Percentiles rank a stretch among this genome's conserved stretches.
Evolutionary conservation across 768 basidiomycete species (phyloP).

Genomic region (Obba rivulosa): DNA sequence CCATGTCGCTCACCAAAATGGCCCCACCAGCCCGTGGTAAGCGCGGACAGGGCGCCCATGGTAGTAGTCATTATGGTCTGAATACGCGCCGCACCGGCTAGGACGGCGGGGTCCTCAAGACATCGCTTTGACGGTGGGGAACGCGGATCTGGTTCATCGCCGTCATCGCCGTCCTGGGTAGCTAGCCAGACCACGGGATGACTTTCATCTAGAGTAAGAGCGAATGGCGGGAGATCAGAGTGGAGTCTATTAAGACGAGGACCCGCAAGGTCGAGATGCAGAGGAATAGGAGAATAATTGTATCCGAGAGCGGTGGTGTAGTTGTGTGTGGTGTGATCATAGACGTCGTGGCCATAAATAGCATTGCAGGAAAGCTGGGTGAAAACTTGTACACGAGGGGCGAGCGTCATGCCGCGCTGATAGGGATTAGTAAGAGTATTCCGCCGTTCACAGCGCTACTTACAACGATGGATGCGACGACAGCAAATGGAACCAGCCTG

Average conservation of each 20-base stretch:
- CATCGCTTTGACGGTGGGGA: slow-evolving; percentile 33
- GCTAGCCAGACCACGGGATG: not conserved
- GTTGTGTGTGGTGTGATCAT: slow-evolving; percentile 30
- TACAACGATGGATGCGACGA: slow-evolving; percentile 64
- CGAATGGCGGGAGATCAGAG: slow-evolving; percentile 6
- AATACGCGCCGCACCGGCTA: slow-evolving; percentile 65
- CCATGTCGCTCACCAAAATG: slow-evolving; percentile 72
- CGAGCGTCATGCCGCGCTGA: slow-evolving; percentile 76
- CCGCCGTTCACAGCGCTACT: slow-evolving; percentile 17
- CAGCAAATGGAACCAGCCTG: slow-evolving; percentile 71
- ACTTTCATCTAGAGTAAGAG: not conserved
- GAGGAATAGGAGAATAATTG: not conserved
- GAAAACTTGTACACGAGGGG: slow-evolving; percentile 76
- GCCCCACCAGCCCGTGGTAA: slow-evolving; percentile 88
- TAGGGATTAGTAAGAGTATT: slow-evolving; percentile 3
- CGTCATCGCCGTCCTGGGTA: slow-evolving; percentile 14
- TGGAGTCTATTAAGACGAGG: slow-evolving; percentile 10
- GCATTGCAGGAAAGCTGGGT: slow-evolving; percentile 69
- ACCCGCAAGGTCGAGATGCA: slow-evolving; percentile 7
- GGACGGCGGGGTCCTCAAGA: slow-evolving; percentile 48
- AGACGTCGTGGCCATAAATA: slow-evolving; percentile 36
- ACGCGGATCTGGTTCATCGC: slow-evolving; percentile 34
- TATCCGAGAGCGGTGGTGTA: slow-evolving; percentile 3
- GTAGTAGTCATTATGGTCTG: slow-evolving; percentile 73
- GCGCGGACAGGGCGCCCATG: slow-evolving; percentile 74